Evolutionary conservation across 2,329 filamentous ascomycete species (phyloP), one percentile per base, ranked within the genome.

Genomic region (Fusarium sp.): DNA sequence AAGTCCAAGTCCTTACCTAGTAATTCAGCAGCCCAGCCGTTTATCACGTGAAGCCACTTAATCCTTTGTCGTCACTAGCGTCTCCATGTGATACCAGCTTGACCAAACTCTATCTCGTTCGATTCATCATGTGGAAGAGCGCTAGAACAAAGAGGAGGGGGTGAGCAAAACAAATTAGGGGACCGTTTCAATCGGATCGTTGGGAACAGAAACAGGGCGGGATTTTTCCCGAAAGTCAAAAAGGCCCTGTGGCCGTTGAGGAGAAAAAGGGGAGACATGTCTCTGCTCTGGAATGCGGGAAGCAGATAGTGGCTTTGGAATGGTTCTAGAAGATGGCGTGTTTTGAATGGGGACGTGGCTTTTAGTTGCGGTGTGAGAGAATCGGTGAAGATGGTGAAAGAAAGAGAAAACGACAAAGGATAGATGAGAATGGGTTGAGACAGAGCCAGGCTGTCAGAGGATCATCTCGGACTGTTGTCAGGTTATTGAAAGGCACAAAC

Each of bases 221-320:
- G 24, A 14, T 28, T 54, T 47, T 28, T 3, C n/a, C 30, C 41
- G 31, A 68, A 73, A 73, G 68, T 62, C 60, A 68, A 64, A 71
- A 35, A 44, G 54, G 28, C 16, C 20, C 47, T 61, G 50, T 44
- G 39, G 41, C 65, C 69, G 69, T 72, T 72, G 57, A 56, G 47
- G n/a, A 31, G n/a, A 38, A 38, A 51, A 38, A 31, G 35, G 50
- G 45, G 53, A 39, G 59, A 54, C n/a, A 44, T 26, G 51, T 30
- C 31, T 61, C 14, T 51, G 20, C 26, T 47, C 50, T 73, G 71
- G 71, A 73, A 73, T 73, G 71, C 71, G 67, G 71, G 71, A 71
- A 65, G 47, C 20, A 28, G 15, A 35, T 41, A 38, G 50, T 35
- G 47, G 47, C n/a, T 6, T 20, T 39, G 35, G 18, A 47, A 47